A percentile compares a stretch with the other conserved stretches of the same genome.
Conservation (phyloP, 805 yeast species). For the Lipomyces mesembrius region DNA sequence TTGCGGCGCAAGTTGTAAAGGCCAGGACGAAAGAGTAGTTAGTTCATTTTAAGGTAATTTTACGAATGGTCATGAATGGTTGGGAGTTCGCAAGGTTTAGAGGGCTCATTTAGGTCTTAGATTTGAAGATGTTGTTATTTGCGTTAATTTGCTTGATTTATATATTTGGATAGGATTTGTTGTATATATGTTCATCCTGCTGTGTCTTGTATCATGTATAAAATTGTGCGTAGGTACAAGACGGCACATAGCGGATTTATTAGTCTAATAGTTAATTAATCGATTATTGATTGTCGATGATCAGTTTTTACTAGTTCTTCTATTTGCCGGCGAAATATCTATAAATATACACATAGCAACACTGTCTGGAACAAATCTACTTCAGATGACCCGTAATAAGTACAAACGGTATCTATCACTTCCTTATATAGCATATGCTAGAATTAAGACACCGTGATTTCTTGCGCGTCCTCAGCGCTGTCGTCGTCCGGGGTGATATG, state of each 20-base stretch:
- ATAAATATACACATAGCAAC: neutral
- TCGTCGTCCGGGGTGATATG: neutral
- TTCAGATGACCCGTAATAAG: neutral
- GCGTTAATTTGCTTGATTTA: neutral
- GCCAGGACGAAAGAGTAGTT: neutral
- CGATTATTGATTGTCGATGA: neutral
- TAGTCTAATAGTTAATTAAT: neutral
- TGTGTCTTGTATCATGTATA: neutral
- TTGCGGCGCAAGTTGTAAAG: slow-evolving; percentile 22
- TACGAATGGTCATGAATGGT: neutral
- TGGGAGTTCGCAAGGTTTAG: neutral
- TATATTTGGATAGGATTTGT: neutral
- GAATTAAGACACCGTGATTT: neutral
- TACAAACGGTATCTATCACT: neutral
- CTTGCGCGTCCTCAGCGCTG: neutral
- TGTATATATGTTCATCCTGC: neutral
- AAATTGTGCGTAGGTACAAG: neutral
- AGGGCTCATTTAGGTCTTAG: neutral
- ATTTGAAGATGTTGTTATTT: neutral
- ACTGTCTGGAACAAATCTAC: neutral
- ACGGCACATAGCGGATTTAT: neutral
- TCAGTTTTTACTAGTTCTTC: too few relatives aligned
- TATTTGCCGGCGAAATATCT: neutral
- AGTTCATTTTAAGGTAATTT: neutral
- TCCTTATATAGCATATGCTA: neutral